phyloP scores from a whole-genome alignment of 768 basidiomycete species.

The Strobilomyces dryophilus region DNA sequence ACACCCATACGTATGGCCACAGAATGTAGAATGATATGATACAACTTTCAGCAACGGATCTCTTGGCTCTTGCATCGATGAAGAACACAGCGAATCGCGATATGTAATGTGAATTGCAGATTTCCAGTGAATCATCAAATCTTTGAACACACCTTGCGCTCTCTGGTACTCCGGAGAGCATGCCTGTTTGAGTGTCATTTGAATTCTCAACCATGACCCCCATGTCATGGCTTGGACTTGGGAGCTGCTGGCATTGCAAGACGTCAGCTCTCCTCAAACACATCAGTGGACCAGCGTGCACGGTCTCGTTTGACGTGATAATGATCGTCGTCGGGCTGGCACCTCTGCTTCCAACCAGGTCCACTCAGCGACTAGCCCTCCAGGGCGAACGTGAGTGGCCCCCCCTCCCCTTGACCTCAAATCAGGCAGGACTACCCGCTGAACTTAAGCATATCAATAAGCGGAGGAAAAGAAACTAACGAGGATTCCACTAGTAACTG shows the following conservation, averaged over 20 bases:
- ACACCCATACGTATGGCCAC: neutral
- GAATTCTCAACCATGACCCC: slow-evolving; percentile 45
- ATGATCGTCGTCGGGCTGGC: slow-evolving; percentile 10
- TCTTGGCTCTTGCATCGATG: slow-evolving; percentile 79
- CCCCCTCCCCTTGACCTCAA: slow-evolving; percentile 48
- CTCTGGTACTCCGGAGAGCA: slow-evolving; percentile 71
- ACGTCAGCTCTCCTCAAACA: slow-evolving; percentile 12
- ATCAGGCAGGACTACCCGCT: slow-evolving; percentile 81
- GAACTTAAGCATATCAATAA: slow-evolving; percentile 89
- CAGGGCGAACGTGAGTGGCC: too few species aligned
- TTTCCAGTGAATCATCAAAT: slow-evolving; percentile 65
- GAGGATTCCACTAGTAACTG: slow-evolving; percentile 87
- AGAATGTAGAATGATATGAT: slow-evolving; percentile 11
- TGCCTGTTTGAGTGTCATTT: slow-evolving; percentile 74
- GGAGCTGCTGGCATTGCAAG: slow-evolving; percentile 5
- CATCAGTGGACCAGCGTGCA: slow-evolving; percentile 7
- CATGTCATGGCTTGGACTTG: slow-evolving; percentile 15
- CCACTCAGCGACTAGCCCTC: slow-evolving; percentile 39
- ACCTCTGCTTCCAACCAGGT: neutral
- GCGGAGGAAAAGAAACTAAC: slow-evolving; percentile 90
- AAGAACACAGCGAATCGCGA: slow-evolving; percentile 79
- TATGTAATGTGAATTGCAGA: slow-evolving; percentile 74
- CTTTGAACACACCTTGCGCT: slow-evolving; percentile 80
- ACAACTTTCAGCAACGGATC: slow-evolving; percentile 61
- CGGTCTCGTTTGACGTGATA: slow-evolving; percentile 43